These are phyloP conservation scores for Podaxis pistillaris DNA, from an alignment of 768 basidiomycete species.

Conservation along the genomic window DNA sequence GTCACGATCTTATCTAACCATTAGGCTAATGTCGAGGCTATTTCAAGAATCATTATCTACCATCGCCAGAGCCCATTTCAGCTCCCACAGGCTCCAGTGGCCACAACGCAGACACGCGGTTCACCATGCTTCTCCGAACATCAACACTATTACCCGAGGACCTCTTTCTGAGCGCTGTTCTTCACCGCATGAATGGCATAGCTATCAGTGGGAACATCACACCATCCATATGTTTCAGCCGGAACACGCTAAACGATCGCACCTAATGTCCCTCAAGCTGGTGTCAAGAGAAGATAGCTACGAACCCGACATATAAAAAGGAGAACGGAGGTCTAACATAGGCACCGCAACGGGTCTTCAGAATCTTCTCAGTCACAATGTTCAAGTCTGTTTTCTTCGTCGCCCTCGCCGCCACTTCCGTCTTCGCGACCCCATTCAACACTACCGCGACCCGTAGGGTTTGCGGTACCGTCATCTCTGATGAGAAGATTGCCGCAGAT, in stretches of 20 bases:
- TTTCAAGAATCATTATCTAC: background rate
- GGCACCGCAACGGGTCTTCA: conserved; percentile 4
- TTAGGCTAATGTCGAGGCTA: background rate
- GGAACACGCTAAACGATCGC: background rate
- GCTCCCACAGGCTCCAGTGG: background rate
- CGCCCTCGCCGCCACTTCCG: conserved; percentile 27
- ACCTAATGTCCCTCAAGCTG: background rate
- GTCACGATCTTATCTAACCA: background rate
- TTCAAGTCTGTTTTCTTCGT: conserved; percentile 27
- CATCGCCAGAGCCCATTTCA: background rate
- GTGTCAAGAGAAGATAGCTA: background rate
- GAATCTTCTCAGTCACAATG: conserved; percentile 18
- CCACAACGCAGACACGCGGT: background rate
- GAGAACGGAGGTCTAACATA: background rate
- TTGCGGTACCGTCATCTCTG: conserved; percentile 39
- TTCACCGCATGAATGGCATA: conserved; percentile 3
- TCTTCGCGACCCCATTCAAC: conserved; percentile 29
- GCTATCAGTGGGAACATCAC: background rate
- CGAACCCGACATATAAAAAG: conserved; percentile 7
- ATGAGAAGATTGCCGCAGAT: conserved; percentile 30
- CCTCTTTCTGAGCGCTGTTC: background rate
- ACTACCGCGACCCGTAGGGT: conserved; percentile 19
- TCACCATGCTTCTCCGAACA: background rate
- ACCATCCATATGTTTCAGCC: background rate
- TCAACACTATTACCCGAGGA: background rate